Percentiles rank a stretch among this genome's conserved stretches.
These are phyloP conservation scores for Leishmania lainsoni DNA, from an alignment of 208 protist species.

Conservation along the genomic window DNA sequence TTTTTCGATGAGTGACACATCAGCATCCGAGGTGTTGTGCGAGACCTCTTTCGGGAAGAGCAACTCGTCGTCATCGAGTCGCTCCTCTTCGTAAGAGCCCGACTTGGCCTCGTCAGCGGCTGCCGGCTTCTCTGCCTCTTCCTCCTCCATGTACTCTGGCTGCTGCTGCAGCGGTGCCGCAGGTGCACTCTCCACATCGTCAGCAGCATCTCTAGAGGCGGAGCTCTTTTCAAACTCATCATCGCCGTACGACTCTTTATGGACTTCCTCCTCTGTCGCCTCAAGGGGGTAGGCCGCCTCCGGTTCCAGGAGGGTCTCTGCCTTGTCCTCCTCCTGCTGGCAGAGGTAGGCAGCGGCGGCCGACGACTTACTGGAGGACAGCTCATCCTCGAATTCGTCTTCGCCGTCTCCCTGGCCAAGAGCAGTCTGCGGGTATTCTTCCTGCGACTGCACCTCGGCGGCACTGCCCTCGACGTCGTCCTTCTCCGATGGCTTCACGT, in stretches of 20 bases:
- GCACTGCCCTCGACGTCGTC: not conserved
- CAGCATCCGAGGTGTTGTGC: not conserved
- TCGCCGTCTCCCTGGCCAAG: constrained; percentile 9
- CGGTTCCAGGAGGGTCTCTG: not conserved
- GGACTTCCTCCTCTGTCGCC: constrained; percentile 13
- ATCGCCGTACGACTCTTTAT: constrained; percentile 3
- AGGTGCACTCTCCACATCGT: not conserved
- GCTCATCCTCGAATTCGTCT: constrained; percentile 36
- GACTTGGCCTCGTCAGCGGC: not conserved
- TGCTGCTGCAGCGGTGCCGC: not conserved
- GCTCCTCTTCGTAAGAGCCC: constrained; percentile 18
- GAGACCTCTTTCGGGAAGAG: not conserved
- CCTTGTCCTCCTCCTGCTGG: constrained; percentile 1
- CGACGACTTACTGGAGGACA: constrained; percentile 4
- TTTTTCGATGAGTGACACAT: not conserved
- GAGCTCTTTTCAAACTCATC: not conserved
- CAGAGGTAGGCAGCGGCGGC: constrained; percentile 11
- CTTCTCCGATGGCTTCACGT: not conserved
- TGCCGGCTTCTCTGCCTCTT: not conserved
- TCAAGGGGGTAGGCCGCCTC: not conserved
- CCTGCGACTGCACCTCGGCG: no score
- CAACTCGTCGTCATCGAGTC: constrained; percentile 12
- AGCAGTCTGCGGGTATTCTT: no score
- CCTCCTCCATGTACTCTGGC: not conserved
- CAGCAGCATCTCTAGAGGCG: not conserved